Conservation (phyloP, 257 asterid species). For the Nicotiana undulata region DNA sequence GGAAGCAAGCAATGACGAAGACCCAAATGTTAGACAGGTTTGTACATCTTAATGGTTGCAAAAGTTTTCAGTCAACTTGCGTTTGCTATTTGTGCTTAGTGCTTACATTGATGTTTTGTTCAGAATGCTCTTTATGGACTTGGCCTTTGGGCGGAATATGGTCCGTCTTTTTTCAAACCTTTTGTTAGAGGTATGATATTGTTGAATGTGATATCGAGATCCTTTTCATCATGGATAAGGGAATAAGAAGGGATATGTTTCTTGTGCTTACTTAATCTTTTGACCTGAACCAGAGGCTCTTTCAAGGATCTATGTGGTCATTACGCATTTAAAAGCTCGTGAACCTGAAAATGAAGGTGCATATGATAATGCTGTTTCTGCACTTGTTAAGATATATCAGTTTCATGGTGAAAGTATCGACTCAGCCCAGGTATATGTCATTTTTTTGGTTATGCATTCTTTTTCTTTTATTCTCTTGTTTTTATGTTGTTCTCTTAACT, state of each 20-base stretch:
- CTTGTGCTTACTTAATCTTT: too few species aligned
- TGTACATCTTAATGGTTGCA: background rate
- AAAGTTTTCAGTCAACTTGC: too few species aligned
- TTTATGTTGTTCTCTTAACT: too few species aligned
- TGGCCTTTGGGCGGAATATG: constrained; percentile 86
- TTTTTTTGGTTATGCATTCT: background rate
- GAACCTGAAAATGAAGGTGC: constrained; percentile 76
- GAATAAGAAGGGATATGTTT: too few species aligned
- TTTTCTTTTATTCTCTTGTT: too few species aligned
- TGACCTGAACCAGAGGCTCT: constrained; percentile 46
- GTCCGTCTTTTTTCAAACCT: constrained; percentile 69
- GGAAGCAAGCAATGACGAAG: constrained; percentile 91
- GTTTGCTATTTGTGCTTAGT: too few species aligned
- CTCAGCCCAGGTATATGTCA: constrained; percentile 58
- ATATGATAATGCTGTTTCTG: constrained; percentile 91
- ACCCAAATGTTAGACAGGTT: constrained; percentile 89
- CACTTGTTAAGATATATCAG: constrained; percentile 89
- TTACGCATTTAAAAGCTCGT: constrained; percentile 55
- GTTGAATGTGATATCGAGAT: background rate
- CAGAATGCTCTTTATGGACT: constrained; percentile 96
- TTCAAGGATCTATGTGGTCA: constrained; percentile 72
- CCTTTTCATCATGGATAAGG: too few species aligned
- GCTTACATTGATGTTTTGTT: background rate
- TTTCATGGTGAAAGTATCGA: constrained; percentile 84
- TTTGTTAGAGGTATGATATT: constrained; percentile 63